These are phyloP conservation scores for Pleurotus citrinopileatus DNA, from an alignment of 768 basidiomycete genomes.

Conservation along the genomic window DNA sequence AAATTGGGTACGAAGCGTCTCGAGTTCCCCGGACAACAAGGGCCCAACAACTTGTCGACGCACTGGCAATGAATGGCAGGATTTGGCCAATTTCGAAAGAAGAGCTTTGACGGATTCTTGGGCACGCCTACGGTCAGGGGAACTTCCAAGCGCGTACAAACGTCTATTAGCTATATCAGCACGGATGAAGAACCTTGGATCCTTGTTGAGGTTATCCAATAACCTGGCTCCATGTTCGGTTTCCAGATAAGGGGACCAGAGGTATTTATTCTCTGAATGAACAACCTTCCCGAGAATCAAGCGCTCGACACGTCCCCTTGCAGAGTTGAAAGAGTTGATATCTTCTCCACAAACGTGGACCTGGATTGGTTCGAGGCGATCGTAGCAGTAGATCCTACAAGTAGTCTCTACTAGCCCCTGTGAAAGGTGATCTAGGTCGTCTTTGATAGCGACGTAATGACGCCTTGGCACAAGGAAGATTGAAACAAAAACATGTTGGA, in stretches of 20 bases:
- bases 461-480: slow-evolving; percentile 32
- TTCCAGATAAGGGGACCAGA: slow-evolving; percentile 52
- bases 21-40: slow-evolving; percentile 32
- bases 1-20: background rate
- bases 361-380: slow-evolving; percentile 25
- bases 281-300: slow-evolving; percentile 38
- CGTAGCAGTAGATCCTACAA: slow-evolving; percentile 33
- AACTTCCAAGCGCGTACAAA: slow-evolving; percentile 39
- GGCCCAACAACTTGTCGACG: slow-evolving; percentile 23
- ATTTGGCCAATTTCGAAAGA: background rate
- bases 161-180: slow-evolving; percentile 35
- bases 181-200: slow-evolving; percentile 32
- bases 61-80: background rate
- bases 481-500: slow-evolving; percentile 37
- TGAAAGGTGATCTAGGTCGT: slow-evolving; percentile 32
- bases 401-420: slow-evolving; percentile 17
- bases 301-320: slow-evolving; percentile 34
- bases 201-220: slow-evolving; percentile 33
- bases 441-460: slow-evolving; percentile 31
- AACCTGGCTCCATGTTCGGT: slow-evolving; percentile 34
- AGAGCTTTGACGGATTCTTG: slow-evolving; percentile 19
- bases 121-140: slow-evolving; percentile 26
- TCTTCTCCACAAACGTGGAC: slow-evolving; percentile 39
- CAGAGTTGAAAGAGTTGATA: slow-evolving; percentile 27
- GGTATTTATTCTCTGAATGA: slow-evolving; percentile 22